Conservation (phyloP, 176 grass and related monocot genomes). For the Musa schizocarpa region DNA sequence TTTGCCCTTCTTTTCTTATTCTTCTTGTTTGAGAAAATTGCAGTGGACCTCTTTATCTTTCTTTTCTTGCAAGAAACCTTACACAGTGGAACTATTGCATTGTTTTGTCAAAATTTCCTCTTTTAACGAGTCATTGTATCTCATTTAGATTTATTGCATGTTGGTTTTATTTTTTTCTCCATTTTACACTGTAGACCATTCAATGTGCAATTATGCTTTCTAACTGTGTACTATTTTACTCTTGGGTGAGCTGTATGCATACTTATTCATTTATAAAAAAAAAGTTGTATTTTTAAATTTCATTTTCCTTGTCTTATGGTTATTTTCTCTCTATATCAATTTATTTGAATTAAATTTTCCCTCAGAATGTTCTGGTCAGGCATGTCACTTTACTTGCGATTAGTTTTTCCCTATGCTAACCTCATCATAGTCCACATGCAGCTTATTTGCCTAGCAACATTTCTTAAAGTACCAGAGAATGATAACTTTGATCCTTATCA, state of each 20-base stretch:
- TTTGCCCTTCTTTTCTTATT: neutral
- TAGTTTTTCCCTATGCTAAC: conserved; percentile 17
- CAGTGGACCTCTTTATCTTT: neutral
- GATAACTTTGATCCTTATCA: conserved; percentile 91
- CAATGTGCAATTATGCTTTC: too few species aligned
- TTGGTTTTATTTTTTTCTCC: too few species aligned
- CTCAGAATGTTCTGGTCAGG: neutral
- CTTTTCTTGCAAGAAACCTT: neutral
- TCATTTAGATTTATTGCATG: too few species aligned
- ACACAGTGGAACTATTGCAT: neutral
- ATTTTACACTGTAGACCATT: too few species aligned
- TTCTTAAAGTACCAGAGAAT: conserved; percentile 95
- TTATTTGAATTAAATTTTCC: neutral
- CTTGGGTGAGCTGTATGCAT: too few species aligned
- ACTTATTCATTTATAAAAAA: neutral
- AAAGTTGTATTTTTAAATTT: neutral
- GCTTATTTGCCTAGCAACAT: conserved; percentile 94
- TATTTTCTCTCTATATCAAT: neutral
- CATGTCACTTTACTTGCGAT: neutral
- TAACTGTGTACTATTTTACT: too few species aligned
- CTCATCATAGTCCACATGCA: conserved; percentile 28
- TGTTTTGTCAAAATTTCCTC: too few species aligned
- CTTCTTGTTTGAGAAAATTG: neutral
- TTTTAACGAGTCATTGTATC: too few species aligned
- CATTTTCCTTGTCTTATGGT: neutral